Conservation (phyloP, 2,329 filamentous ascomycete genomes). For the Exophiala bonariae region DNA sequence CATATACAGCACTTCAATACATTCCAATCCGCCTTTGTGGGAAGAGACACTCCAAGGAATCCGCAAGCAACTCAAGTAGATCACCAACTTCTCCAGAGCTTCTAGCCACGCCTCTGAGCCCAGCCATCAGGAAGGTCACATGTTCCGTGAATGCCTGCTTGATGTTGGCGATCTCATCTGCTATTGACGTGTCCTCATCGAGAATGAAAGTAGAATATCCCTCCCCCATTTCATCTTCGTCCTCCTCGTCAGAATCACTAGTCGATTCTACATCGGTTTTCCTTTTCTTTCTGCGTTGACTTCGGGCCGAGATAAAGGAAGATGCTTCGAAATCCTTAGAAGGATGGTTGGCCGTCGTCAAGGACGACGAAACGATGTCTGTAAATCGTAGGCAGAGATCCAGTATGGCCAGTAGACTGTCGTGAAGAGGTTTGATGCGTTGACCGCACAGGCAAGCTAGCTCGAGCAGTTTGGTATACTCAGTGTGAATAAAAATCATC, state of each 20-base stretch:
- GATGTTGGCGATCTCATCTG: slow-evolving; percentile 56
- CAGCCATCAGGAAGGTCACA: slow-evolving; percentile 69
- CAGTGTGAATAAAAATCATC: slow-evolving; percentile 71
- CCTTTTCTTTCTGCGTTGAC: slow-evolving; percentile 8
- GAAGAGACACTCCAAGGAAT: slow-evolving; percentile 17
- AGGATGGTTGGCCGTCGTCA: neutral
- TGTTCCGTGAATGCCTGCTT: slow-evolving; percentile 64
- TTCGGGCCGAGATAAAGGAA: slow-evolving; percentile 25
- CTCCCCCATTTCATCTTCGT: slow-evolving; percentile 30
- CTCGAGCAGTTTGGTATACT: slow-evolving; percentile 63
- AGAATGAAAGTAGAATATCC: slow-evolving; percentile 41
- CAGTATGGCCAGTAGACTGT: slow-evolving; percentile 72
- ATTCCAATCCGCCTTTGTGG: slow-evolving; percentile 1
- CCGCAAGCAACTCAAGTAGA: slow-evolving; percentile 22
- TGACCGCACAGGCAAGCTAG: slow-evolving; percentile 69
- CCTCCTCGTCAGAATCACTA: slow-evolving; percentile 26
- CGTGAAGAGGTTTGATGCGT: slow-evolving; percentile 68
- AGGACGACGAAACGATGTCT: slow-evolving; percentile 44
- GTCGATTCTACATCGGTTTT: slow-evolving; percentile 8
- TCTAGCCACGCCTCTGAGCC: slow-evolving; percentile 59
- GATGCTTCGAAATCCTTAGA: slow-evolving; percentile 13
- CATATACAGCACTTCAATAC: too few relatives aligned
- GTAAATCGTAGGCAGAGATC: slow-evolving; percentile 73
- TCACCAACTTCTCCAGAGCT: slow-evolving; percentile 17
- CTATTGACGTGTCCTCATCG: slow-evolving; percentile 41